phyloP scores from a whole-genome alignment of 345 rosid species.

The Conringia planisiliqua region DNA sequence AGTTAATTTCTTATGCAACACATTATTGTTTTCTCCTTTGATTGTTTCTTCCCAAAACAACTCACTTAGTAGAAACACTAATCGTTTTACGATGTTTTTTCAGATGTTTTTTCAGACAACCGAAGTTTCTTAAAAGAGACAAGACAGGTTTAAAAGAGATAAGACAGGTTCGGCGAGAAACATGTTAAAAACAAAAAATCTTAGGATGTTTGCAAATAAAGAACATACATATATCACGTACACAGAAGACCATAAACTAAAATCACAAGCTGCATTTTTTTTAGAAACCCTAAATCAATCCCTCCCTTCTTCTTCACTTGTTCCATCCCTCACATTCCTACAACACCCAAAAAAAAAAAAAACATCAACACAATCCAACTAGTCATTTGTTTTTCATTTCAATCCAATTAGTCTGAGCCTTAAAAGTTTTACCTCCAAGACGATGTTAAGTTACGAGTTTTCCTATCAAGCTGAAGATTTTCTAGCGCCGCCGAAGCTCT shows the following conservation, averaged over 20 bases:
- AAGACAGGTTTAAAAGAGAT: neutral
- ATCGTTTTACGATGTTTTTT: too few species aligned
- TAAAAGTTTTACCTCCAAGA: slow-evolving; percentile 69
- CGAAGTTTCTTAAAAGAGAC: neutral
- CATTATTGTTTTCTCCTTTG: neutral
- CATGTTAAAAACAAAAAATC: neutral
- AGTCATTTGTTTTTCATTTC: neutral
- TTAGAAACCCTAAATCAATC: slow-evolving; percentile 27
- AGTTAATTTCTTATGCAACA: neutral
- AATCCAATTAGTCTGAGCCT: neutral
- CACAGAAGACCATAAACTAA: slow-evolving; percentile 1
- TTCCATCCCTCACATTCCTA: slow-evolving; percentile 85
- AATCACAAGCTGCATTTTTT: neutral
- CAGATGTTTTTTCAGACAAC: neutral
- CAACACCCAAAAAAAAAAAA: slow-evolving; percentile 14
- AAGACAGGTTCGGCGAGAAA: neutral
- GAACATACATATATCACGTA: slow-evolving; percentile 10
- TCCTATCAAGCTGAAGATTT: slow-evolving; percentile 93
- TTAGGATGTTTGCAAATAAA: neutral
- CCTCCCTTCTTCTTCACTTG: slow-evolving; percentile 51
- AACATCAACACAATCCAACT: neutral
- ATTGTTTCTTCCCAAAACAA: neutral
- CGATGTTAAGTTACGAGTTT: slow-evolving; percentile 75
- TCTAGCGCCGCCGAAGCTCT: slow-evolving; percentile 82
- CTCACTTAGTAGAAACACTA: neutral